phyloP scores from a whole-genome alignment of 2,329 filamentous ascomycete species.

The Colletotrichum siamense region DNA sequence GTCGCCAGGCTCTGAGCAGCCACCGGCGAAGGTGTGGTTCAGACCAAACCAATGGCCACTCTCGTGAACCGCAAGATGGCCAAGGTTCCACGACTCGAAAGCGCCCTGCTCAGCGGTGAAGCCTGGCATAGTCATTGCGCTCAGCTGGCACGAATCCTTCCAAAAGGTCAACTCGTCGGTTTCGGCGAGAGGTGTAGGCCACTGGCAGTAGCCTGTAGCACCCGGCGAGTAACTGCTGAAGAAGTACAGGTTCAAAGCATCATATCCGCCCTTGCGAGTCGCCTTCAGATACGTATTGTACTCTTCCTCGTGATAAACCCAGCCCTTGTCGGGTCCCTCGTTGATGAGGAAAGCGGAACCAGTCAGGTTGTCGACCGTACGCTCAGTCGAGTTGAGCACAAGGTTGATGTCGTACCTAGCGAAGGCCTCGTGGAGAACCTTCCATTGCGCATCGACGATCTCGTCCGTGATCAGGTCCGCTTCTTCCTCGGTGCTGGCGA shows the following conservation, averaged over 20 bases:
- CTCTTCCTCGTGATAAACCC: slow-evolving; percentile 17
- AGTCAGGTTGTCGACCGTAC: slow-evolving; percentile 26
- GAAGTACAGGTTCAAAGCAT: slow-evolving; percentile 54
- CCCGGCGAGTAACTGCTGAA: slow-evolving; percentile 39
- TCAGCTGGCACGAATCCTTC: slow-evolving; percentile 10
- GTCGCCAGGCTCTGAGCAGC: slow-evolving; percentile 37
- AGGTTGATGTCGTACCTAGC: slow-evolving; percentile 27
- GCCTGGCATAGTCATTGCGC: slow-evolving; percentile 20
- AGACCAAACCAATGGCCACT: slow-evolving; percentile 51
- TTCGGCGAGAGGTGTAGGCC: slow-evolving; percentile 32
- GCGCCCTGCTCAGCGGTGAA: slow-evolving; percentile 6
- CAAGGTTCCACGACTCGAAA: slow-evolving; percentile 24
- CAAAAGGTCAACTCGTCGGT: background rate
- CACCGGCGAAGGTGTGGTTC: slow-evolving; percentile 46
- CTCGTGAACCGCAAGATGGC: slow-evolving; percentile 37
- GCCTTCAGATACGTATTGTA: slow-evolving; percentile 5
- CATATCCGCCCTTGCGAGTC: slow-evolving; percentile 42
- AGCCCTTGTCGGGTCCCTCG: slow-evolving; percentile 25
- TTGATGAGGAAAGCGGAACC: slow-evolving; percentile 27
- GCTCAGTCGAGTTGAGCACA: slow-evolving; percentile 26
- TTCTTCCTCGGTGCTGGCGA: slow-evolving; percentile 29
- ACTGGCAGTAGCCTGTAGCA: slow-evolving; percentile 51
- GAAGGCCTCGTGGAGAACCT: slow-evolving; percentile 24
- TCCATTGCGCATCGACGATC: slow-evolving; percentile 25
- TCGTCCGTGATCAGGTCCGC: slow-evolving; percentile 21